Evolutionary conservation across 2,329 filamentous ascomycete species (phyloP), one percentile per base, ranked within the genome.

Genomic region (Chrysoporthe austroafricana): DNA sequence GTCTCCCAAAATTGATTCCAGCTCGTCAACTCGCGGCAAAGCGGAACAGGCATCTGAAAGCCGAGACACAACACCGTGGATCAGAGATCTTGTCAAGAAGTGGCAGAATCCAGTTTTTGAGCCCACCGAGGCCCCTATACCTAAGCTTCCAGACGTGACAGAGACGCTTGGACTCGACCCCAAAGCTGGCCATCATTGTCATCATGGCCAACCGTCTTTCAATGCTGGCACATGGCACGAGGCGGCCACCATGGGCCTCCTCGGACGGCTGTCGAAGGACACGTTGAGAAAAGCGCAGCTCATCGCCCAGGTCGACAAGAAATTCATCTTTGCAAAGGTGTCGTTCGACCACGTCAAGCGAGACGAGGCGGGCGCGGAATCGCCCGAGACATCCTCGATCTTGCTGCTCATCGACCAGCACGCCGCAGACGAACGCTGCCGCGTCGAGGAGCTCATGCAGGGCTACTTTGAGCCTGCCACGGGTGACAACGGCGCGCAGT

Each of bases 391-490:
- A 11, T 66, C 68, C 5, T 66, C 62, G 1, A 60, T 88, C 1
- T 80, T 98, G 4, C 84, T 97, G 0, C 82, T 97, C 50, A 85
- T 97, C 6, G 96, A 99, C 74, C 96, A 99, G 74, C 96, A 99
- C 76, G 96, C 96, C 0, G 96, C 94, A 3, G 95, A 97, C 76
- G 96, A 99, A 80, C 86, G 96, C 58, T 89, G 91, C 70, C 89
- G 90, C 1, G 86, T 98, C 1, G 96, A 99, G 75, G 76, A 78
- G 0, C 82, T 99, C 0, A 88, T 96, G 76, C 72, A 73, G 0
- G 72, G 71, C 6, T 88, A 87, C 66, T 88, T 88, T 70, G 58
- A 62, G 3, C 3, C 50, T 5, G n/a, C 69, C 4, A 64, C 67
- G 69, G 4, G 36, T 21, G 62, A 44, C 1, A 66, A 60, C 1